Base-by-base conservation (phyloP, 2,329 filamentous ascomycete genomes). In the Venturia pyrina region DNA sequence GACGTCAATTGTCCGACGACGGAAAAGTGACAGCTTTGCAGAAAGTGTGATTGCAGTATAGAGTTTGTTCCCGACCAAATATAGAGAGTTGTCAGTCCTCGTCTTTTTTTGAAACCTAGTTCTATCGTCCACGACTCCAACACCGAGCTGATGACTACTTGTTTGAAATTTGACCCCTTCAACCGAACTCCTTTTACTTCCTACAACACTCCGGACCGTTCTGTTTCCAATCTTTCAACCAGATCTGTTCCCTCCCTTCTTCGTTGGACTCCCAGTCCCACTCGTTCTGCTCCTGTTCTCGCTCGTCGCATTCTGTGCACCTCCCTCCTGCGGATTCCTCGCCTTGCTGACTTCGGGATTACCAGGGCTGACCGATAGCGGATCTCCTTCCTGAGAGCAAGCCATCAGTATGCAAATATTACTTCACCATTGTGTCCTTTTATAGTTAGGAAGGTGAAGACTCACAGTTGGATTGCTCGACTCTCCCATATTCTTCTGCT, bases 301-400 rank as follows among this genome's bases (percentile, higher is more conserved):
- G 6, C 50, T 37, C 3, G 63, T 48, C 37, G 48, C 63, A 43
- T 46, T 57, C 46, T 34, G n/a, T 37, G 48, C 37, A 3, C 53
- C 63, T 8, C 48, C 53, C n/a, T 65, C 53, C 17, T 60, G 28
- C 28, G 63, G 32, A 53, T 75, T 76, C 53, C 81, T 79, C 67
- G 79, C 78, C 69, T 81, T 72, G 69, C 82, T 85, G 21, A 87
- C 77, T 0, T 85, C 82, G 60, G 75, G 78, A 72, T 89, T 89
- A 24, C 83, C 85, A 0, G 85, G 84, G 69, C 83, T 86, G 32
- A 83, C 82, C 60, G 87, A 80, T 56, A 89, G 70, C 6, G 85
- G 83, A 69, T 83, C 82, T 43, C 74, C 75, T 32, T 72, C 69
- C 69, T 76, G 59, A 34, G 21, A 19, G 37, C 13, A 28, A 60